Evolutionary conservation across 1,139 yeast genomes (phyloP).

Genomic region (Hyphopichia buzzinii): DNA sequence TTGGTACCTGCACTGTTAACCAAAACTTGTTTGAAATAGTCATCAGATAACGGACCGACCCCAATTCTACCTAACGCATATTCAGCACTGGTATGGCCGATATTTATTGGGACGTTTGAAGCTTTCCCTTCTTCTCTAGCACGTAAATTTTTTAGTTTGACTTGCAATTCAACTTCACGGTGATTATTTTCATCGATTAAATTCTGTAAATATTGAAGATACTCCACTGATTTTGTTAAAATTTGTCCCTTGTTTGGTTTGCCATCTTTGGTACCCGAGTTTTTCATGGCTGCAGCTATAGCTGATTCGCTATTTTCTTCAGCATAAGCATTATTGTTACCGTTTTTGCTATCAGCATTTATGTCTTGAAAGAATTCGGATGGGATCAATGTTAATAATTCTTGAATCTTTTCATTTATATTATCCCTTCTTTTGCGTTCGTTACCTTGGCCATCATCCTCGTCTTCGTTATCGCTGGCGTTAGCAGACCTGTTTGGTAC

Average conservation of each 20-base stretch:
- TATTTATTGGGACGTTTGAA: slow-evolving; percentile 36
- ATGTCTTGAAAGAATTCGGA: slow-evolving; percentile 47
- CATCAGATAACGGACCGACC: slow-evolving; percentile 71
- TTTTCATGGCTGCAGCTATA: slow-evolving; percentile 36
- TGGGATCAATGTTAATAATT: slow-evolving; percentile 70
- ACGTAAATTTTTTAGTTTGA: slow-evolving; percentile 57
- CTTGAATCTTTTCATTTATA: slow-evolving; percentile 86
- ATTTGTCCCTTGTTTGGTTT: slow-evolving; percentile 94
- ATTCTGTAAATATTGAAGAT: slow-evolving; percentile 70
- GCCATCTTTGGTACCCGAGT: slow-evolving; percentile 78
- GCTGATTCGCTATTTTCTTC: slow-evolving; percentile 23
- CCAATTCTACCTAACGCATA: slow-evolving; percentile 73
- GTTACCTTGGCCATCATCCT: slow-evolving; percentile 40
- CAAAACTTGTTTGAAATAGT: slow-evolving; percentile 39
- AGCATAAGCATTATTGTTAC: slow-evolving; percentile 6
- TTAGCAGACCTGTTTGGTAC: slow-evolving; percentile 27
- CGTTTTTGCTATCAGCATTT: slow-evolving; percentile 3
- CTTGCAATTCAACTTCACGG: slow-evolving; percentile 70
- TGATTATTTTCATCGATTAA: slow-evolving; percentile 76
- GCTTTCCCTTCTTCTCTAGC: slow-evolving; percentile 26
- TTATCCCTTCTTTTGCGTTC: slow-evolving; percentile 79
- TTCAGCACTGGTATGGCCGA: slow-evolving; percentile 79
- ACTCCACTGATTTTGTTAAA: slow-evolving; percentile 79
- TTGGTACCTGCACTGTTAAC: slow-evolving; percentile 28
- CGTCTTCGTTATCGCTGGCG: slow-evolving; percentile 30